Evolutionary conservation across 2,329 filamentous ascomycete genomes (phyloP), one percentile per base, ranked within the genome.

Genomic region (Microdochium bolleyi): DNA sequence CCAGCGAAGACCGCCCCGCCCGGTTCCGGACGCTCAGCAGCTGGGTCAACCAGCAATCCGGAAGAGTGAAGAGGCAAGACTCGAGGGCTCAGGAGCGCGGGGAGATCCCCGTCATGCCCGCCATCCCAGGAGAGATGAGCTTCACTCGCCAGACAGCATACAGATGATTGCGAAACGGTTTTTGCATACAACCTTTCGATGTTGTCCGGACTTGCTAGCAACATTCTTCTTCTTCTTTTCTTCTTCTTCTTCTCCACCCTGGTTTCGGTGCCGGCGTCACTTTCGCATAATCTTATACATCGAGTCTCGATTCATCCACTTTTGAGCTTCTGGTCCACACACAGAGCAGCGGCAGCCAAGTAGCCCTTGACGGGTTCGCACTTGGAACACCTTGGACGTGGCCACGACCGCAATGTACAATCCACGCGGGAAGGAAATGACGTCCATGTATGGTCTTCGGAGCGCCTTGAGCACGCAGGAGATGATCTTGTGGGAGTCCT

Each of bases 31-130:
- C 73, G 7, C 72, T 87, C 53, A 75, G 72, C 53, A 84, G 80
- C 27, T 87, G 84, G 84, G 83, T 87, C 2, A 76, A 77, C 57
- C 82, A 87, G 61, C 83, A 87, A 64, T 77, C 76, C 9, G 76
- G 76, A 2, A 73, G 80, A 2, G 64, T 82, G 27, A 74, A 74
- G 59, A 71, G 75, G 24, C 74, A 73, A 2, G 69, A 74, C 58
- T 70, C 72, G 53, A 70, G 68, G 41, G 62, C 62, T 9, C 55
- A 63, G 38, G 65, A 66, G 48, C 55, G 61, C 19, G 60, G 60
- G 41, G 60, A 63, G 49, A 54, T 63, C 8, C 61, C 61, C 11
- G 56, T 61, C 10, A 61, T 63, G 52, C 61, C 61, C 10, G 60
- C 61, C 25, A 54, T 63, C 14, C 61, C 61, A 11, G 60, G 57